These are phyloP conservation scores for Albatrellus ellisii DNA, from an alignment of 768 basidiomycete species.

Conservation along the genomic window DNA sequence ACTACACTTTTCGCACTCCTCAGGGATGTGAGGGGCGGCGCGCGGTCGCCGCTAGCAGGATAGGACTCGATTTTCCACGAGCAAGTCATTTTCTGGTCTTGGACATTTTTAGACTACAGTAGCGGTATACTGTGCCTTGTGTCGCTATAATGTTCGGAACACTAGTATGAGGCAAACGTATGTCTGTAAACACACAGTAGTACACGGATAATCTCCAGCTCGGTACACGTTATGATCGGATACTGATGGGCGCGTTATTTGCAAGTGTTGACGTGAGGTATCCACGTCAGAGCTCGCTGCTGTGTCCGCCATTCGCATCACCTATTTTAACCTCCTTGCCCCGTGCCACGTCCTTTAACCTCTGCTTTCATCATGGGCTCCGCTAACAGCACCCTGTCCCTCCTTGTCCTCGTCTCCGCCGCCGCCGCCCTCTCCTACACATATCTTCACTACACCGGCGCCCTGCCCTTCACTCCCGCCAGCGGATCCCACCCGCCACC, in stretches of 20 bases:
- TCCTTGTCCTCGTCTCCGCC: slow-evolving; percentile 26
- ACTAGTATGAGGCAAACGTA: too few species aligned
- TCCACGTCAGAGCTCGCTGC: slow-evolving; percentile 8
- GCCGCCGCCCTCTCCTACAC: slow-evolving; percentile 29
- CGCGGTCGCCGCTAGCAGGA: too few species aligned
- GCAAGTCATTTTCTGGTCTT: too few species aligned
- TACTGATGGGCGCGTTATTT: slow-evolving; percentile 16
- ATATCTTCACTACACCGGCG: slow-evolving; percentile 18
- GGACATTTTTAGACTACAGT: too few species aligned
- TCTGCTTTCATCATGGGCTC: slow-evolving; percentile 27
- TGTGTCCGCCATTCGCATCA: not conserved
- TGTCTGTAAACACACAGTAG: not conserved
- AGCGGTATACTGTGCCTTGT: too few species aligned
- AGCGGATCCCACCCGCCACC: slow-evolving; percentile 3
- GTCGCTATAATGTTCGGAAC: too few species aligned
- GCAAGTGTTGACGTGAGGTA: slow-evolving; percentile 18
- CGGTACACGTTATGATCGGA: not conserved
- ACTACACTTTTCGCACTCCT: slow-evolving; percentile 24
- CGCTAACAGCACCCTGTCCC: slow-evolving; percentile 28
- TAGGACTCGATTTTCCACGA: too few species aligned
- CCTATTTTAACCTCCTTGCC: not conserved
- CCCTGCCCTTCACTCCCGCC: not conserved
- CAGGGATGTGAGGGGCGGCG: too few species aligned
- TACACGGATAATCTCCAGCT: not conserved
- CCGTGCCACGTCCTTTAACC: not conserved